Base-by-base conservation (phyloP, 768 basidiomycete species). In the Mycena sanguinolenta region DNA sequence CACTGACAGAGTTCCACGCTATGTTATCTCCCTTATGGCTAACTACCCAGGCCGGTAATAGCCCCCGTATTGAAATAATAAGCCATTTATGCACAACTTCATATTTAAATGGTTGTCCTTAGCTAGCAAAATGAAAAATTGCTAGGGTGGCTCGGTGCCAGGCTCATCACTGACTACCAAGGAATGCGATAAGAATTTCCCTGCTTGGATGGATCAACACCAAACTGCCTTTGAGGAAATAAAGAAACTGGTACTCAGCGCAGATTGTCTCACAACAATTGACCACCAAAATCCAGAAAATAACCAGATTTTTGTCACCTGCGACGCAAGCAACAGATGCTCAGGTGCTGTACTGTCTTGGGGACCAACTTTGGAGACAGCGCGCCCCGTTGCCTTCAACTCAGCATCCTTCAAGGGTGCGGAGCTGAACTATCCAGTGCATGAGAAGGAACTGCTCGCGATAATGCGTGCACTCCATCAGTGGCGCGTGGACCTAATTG, bases 231-330 rank as follows among this genome's bases (percentile, higher is more conserved):
- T 34, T 34, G 32, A 34, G 6, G 32, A 4, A 4, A 34, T 34
- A 5, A 34, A 34, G 32, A 4, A 34, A 34, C 10, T 34, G 32
- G 32, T 34, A 34, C 6, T 34, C 4, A 34, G 73, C 10, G 14
- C 58, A 7, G 76, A 76, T 0, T 80, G 77, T 50, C 73, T 83
- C 0, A 83, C 78, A 0, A 71, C 71, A 0, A 82, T 84, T 28
- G 75, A 84, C 61, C 80, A 84, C 60, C 58, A 76, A 0, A 72
- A 82, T 23, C 73, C 73, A 0, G 75, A 72, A 0, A 64, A 76
- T 0, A 80, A 81, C 60, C 69, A 76, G 17, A 81, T 82, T 34
- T 83, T 80, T 49, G 74, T 83, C 0, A 77, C 77, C 2, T 65
- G 61, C 8, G 79, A 82, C 59, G 80, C 81, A 0, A 77, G 75